A percentile compares a stretch with the other conserved stretches of the same genome.
phyloP scores from a whole-genome alignment of 345 rosid genomes.

The Eucalyptus tenuipes region DNA sequence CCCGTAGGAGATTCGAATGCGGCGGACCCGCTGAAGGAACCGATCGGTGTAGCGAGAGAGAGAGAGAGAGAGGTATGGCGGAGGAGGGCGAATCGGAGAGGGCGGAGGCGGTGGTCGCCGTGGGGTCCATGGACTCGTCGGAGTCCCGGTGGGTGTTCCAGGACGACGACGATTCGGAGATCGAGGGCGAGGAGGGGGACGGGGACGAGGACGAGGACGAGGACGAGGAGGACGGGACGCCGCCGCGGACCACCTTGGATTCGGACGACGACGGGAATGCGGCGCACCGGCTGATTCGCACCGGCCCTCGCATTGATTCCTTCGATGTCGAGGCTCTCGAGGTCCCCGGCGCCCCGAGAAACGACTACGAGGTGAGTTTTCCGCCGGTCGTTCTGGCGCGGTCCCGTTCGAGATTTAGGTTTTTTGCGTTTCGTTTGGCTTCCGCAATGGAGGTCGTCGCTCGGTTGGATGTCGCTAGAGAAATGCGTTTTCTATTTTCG shows the following conservation, averaged over 20 bases:
- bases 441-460: not conserved
- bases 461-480: not conserved
- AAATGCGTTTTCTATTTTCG: not conserved
- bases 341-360: constrained; percentile 70
- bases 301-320: constrained; percentile 78
- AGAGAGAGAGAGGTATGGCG: constrained; percentile 20
- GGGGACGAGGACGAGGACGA: constrained; percentile 57
- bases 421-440: not conserved
- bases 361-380: constrained; percentile 53
- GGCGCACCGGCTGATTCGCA: constrained; percentile 78
- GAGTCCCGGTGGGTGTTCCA: constrained; percentile 97
- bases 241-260: constrained; percentile 26
- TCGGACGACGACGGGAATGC: constrained; percentile 72
- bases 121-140: constrained; percentile 59
- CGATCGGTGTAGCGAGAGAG: not conserved
- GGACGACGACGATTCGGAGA: constrained; percentile 75
- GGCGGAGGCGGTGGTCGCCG: constrained; percentile 36
- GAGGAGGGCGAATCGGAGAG: constrained; percentile 48
- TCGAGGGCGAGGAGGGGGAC: constrained; percentile 26
- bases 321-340: constrained; percentile 98
- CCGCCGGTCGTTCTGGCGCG: not conserved
- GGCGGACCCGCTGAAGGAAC: not conserved
- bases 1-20: not conserved
- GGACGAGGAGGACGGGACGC: constrained; percentile 6
- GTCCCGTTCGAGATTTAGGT: not conserved